Conservation (phyloP, 176 grass and related monocot species). For the Pharus latifolius region DNA sequence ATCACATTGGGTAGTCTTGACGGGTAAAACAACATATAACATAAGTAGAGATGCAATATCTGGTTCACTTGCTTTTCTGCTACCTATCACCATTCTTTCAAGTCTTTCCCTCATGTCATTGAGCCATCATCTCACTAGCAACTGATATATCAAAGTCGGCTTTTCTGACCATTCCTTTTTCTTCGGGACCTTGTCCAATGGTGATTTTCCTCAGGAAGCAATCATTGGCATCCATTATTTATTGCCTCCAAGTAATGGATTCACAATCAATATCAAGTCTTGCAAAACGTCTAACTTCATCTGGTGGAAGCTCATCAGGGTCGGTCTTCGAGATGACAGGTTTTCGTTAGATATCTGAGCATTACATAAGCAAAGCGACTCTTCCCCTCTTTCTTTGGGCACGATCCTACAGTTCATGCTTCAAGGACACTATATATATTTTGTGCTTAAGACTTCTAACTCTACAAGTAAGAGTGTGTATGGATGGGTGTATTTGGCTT, state of each 20-base stretch:
- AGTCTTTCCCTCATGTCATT: slow-evolving; percentile 53
- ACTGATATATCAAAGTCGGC: slow-evolving; percentile 50
- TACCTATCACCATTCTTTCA: slow-evolving; percentile 48
- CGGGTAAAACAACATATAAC: too few species aligned
- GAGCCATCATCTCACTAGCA: slow-evolving; percentile 57
- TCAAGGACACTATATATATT: too few species aligned
- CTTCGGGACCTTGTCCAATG: slow-evolving; percentile 41
- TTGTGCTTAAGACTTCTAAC: too few species aligned
- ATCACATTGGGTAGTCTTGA: too few species aligned
- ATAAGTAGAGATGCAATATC: too few species aligned
- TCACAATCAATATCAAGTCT: slow-evolving; percentile 38
- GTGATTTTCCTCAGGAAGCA: slow-evolving; percentile 47
- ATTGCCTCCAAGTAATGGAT: slow-evolving; percentile 45
- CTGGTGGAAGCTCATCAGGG: slow-evolving; percentile 40
- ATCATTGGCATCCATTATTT: slow-evolving; percentile 53
- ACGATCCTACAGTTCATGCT: too few species aligned
- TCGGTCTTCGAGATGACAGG: slow-evolving; percentile 36
- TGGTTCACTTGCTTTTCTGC: slow-evolving; percentile 37
- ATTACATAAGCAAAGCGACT: slow-evolving; percentile 35
- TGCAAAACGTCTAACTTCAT: slow-evolving; percentile 39
- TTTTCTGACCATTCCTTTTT: slow-evolving; percentile 51
- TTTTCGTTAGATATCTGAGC: slow-evolving; percentile 29
- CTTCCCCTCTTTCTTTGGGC: slow-evolving; percentile 49
- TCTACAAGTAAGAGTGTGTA: too few species aligned
- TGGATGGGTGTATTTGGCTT: too few species aligned